Evolutionary conservation across 2,329 filamentous ascomycete genomes (phyloP).

Genomic region (Phoma sp.): DNA sequence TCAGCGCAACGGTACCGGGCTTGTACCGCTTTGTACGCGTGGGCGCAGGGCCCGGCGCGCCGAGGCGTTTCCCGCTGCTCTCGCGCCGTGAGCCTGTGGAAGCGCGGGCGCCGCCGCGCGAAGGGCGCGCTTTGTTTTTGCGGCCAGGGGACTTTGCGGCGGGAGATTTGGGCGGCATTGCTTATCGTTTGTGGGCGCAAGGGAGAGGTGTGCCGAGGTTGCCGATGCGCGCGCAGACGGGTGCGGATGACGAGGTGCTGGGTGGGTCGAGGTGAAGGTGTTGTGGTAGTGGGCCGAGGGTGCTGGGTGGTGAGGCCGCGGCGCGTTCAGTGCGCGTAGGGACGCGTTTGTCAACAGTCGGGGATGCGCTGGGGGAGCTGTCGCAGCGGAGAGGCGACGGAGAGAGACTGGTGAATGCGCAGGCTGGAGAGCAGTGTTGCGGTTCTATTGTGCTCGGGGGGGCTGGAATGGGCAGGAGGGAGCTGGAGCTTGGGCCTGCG

Average conservation of each 20-base stretch:
- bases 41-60: conserved; percentile 43
- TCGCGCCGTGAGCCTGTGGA: conserved; percentile 24
- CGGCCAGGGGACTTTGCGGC: conserved; percentile 28
- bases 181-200: too few species aligned
- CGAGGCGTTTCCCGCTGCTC: conserved; percentile 29
- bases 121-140: conserved; percentile 42
- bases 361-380: background rate
- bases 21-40: conserved; percentile 52
- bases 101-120: conserved; percentile 29
- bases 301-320: conserved; percentile 3
- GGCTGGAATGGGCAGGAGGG: conserved; percentile 25
- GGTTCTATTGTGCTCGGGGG: conserved; percentile 24
- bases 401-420: conserved; percentile 6
- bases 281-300: background rate
- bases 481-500: conserved; percentile 14
- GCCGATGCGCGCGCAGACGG: background rate
- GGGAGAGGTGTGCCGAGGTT: too few species aligned
- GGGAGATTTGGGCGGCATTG: conserved; percentile 10
- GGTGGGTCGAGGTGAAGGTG: background rate
- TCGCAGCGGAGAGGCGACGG: background rate
- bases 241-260: background rate
- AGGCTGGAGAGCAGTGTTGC: conserved; percentile 12
- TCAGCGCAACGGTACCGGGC: conserved; percentile 85
- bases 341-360: conserved; percentile 6
- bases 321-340: conserved; percentile 21